These are phyloP conservation scores for Crassisporium funariophilum DNA, from an alignment of 768 basidiomycete genomes.

Conservation along the genomic window DNA sequence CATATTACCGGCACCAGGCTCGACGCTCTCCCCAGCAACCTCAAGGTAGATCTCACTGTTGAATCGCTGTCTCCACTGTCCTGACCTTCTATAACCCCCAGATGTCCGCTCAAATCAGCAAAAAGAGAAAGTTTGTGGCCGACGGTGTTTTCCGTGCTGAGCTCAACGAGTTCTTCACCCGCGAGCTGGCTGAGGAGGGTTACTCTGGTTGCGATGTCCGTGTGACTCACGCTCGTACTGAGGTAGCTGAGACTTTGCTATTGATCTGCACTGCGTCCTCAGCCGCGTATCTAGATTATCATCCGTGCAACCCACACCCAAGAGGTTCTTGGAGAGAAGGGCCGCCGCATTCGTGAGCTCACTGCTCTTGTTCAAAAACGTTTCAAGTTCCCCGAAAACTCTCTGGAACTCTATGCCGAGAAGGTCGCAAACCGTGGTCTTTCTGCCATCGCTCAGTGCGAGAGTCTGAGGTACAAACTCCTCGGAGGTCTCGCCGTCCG, in stretches of 20 bases:
- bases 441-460: conserved; percentile 98
- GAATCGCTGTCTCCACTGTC: conserved; percentile 7
- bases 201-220: conserved; percentile 99
- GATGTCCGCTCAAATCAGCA: conserved; percentile 90
- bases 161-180: conserved; percentile 97
- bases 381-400: conserved; percentile 99
- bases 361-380: conserved; percentile 98
- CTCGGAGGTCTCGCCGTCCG: conserved; percentile 99
- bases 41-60: conserved; percentile 25
- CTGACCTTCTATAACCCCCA: conserved; percentile 24
- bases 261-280: conserved; percentile 1
- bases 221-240: conserved; percentile 98
- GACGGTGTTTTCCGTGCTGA: conserved; percentile 99
- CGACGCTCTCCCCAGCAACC: conserved; percentile 29
- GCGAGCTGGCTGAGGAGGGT: conserved; percentile 98
- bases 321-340: conserved; percentile 99
- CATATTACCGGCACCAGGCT: conserved; percentile 25
- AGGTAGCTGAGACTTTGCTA: conserved; percentile 48
- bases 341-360: conserved; percentile 97
- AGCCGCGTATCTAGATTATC: conserved; percentile 69
- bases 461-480: conserved; percentile 97
- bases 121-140: conserved; percentile 98
- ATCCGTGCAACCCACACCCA: conserved; percentile 99
- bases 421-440: conserved; percentile 99
- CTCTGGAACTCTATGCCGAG: conserved; percentile 98